These are phyloP conservation scores for Epichloe gansuensis DNA, from an alignment of 2,329 filamentous ascomycete genomes.

Conservation along the genomic window DNA sequence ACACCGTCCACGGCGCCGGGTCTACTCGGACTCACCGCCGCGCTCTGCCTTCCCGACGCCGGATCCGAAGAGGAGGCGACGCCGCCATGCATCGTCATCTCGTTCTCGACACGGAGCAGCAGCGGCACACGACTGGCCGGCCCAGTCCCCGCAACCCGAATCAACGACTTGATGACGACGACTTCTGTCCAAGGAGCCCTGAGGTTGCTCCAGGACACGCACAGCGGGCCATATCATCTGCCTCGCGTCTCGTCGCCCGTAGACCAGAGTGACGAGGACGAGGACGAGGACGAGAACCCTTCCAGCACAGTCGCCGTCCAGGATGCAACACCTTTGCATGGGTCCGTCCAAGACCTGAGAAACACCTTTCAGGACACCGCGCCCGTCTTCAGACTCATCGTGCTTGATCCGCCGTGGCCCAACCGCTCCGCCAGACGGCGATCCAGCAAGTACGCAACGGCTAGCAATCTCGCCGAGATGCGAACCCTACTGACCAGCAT, in stretches of 20 bases:
- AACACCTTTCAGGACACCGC: constrained; percentile 28
- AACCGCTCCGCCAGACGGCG: constrained; percentile 61
- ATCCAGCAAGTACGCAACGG: constrained; percentile 35
- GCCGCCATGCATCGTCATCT: not conserved
- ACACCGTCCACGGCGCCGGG: constrained; percentile 23
- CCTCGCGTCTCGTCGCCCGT: constrained; percentile 22
- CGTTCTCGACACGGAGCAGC: not conserved
- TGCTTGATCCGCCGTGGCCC: constrained; percentile 73
- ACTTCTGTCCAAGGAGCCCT: constrained; percentile 35
- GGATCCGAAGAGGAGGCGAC: constrained; percentile 24
- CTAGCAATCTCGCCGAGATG: constrained; percentile 33
- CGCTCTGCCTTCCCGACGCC: constrained; percentile 37
- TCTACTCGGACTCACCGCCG: constrained; percentile 34
- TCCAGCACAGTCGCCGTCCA: constrained; percentile 1
- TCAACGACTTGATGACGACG: constrained; percentile 41
- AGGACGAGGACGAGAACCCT: not conserved
- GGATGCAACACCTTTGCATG: constrained; percentile 39
- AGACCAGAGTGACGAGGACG: not conserved
- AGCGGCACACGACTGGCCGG: constrained; percentile 18
- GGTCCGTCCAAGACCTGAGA: constrained; percentile 31
- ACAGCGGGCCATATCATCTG: constrained; percentile 34
- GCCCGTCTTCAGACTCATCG: constrained; percentile 51
- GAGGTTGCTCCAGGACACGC: constrained; percentile 19
- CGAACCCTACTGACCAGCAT: constrained; percentile 37
- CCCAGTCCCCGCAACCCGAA: constrained; percentile 30